Percentiles rank a stretch among this genome's conserved stretches.
phyloP scores from a whole-genome alignment of 192 early-diverging fungal species.

The Podila clonocystis region DNA sequence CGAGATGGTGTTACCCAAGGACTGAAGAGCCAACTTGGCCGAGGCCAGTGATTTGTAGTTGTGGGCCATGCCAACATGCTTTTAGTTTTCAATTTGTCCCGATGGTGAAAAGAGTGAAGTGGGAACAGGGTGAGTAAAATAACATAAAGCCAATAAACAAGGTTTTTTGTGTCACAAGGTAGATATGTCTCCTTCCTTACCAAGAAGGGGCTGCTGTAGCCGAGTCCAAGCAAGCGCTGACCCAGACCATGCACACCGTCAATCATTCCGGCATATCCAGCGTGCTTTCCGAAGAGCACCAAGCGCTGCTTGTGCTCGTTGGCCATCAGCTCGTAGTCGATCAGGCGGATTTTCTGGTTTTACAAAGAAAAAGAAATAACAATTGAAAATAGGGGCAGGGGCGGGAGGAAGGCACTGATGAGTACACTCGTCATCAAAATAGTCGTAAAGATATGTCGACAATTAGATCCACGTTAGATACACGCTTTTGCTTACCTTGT shows the following conservation, averaged over 20 bases:
- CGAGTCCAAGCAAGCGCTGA: constrained; percentile 86
- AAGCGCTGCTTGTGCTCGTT: constrained; percentile 78
- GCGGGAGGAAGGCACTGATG: no score
- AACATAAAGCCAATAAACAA: neutral
- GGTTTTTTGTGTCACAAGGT: neutral
- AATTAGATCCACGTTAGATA: neutral
- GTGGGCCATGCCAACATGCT: constrained; percentile 79
- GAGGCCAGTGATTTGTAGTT: constrained; percentile 73
- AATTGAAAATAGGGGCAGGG: no score
- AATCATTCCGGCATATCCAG: constrained; percentile 96
- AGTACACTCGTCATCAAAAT: neutral
- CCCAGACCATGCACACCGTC: constrained; percentile 94
- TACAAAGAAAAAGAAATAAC: no score
- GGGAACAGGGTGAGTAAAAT: neutral
- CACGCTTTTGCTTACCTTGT: constrained; percentile 69
- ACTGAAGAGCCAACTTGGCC: constrained; percentile 66
- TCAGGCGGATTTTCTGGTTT: constrained; percentile 81
- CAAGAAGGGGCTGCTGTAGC: constrained; percentile 96
- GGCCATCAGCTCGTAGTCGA: constrained; percentile 96
- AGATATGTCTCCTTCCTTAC: constrained; percentile 44
- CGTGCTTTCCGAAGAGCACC: constrained; percentile 93
- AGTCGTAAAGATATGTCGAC: neutral
- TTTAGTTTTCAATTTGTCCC: constrained; percentile 1
- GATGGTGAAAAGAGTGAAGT: constrained; percentile 25
- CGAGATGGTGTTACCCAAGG: constrained; percentile 82